These are phyloP conservation scores for Phlegmacium glaucopus DNA, from an alignment of 768 basidiomycete species.

Conservation along the genomic window DNA sequence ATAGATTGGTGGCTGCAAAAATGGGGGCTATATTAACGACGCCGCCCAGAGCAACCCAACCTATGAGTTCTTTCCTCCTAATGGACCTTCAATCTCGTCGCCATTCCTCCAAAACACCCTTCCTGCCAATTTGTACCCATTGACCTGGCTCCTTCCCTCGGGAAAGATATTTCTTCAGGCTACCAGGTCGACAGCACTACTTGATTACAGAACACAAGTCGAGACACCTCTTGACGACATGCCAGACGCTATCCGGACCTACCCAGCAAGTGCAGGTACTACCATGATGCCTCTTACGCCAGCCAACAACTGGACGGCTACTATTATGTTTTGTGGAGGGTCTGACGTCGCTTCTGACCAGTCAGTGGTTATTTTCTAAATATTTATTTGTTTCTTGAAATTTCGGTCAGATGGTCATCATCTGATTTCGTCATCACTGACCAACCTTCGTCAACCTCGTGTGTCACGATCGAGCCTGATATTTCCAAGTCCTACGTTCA, in stretches of 20 bases:
- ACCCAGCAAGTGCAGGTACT: constrained; percentile 74
- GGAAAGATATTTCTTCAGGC: constrained; percentile 59
- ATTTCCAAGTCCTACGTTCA: constrained; percentile 50
- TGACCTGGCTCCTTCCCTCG: constrained; percentile 70
- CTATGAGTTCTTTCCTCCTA: constrained; percentile 74
- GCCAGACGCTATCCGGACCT: constrained; percentile 62
- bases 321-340: constrained; percentile 82
- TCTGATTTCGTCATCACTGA: constrained; percentile 46
- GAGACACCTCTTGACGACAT: constrained; percentile 61
- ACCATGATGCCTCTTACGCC: constrained; percentile 79
- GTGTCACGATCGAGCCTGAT: constrained; percentile 78
- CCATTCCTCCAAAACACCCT: constrained; percentile 66
- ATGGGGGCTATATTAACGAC: constrained; percentile 74
- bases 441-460: constrained; percentile 62
- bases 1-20: constrained; percentile 54
- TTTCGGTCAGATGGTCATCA: constrained; percentile 37
- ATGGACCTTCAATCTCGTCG: constrained; percentile 51
- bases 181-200: constrained; percentile 57
- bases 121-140: constrained; percentile 71
- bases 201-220: constrained; percentile 54
- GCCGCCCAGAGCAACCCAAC: constrained; percentile 68
- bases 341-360: constrained; percentile 47
- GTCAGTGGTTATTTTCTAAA: constrained; percentile 25
- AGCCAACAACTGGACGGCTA: constrained; percentile 79
- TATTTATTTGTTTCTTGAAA: neutral